phyloP scores from a whole-genome alignment of 768 basidiomycete species.

The Termitomyces sp. region DNA sequence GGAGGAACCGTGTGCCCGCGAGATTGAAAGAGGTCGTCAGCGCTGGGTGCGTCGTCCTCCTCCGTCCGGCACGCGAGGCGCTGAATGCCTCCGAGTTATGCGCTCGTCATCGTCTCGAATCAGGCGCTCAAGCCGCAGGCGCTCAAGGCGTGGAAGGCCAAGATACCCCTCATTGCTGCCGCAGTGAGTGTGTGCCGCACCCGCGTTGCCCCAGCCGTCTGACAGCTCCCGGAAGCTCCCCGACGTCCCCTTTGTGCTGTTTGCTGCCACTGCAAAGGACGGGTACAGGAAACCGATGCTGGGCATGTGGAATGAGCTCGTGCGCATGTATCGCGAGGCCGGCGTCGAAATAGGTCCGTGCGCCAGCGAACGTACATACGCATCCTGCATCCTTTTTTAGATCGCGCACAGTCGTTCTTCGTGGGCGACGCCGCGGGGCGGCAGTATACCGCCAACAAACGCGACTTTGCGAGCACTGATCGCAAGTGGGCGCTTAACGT shows the following conservation, averaged over 20 bases:
- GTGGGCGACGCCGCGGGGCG: conserved; percentile 92
- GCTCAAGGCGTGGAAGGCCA: conserved; percentile 69
- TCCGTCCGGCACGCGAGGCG: neutral
- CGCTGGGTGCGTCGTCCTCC: conserved; percentile 45
- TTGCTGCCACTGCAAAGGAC: conserved; percentile 75
- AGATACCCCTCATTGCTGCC: conserved; percentile 62
- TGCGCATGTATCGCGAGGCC: conserved; percentile 51
- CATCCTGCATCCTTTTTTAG: conserved; percentile 30
- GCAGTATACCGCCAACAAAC: conserved; percentile 29
- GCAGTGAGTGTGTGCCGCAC: conserved; percentile 33
- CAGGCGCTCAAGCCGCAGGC: conserved; percentile 51
- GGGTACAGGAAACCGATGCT: conserved; percentile 81
- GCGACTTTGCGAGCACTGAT: conserved; percentile 80
- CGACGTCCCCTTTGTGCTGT: conserved; percentile 66
- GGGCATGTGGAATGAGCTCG: conserved; percentile 79
- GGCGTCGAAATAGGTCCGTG: conserved; percentile 60
- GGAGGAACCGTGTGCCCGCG: conserved; percentile 56
- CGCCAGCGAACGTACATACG: neutral
- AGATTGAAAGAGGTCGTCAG: conserved; percentile 57
- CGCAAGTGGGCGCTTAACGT: conserved; percentile 81
- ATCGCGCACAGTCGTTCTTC: conserved; percentile 63
- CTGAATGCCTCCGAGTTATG: conserved; percentile 37
- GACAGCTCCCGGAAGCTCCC: conserved; percentile 52
- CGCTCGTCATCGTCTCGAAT: conserved; percentile 78
- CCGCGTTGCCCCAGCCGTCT: too few species aligned